phyloP scores from a whole-genome alignment of 257 asterid genomes.

The Fraxinus excelsior region DNA sequence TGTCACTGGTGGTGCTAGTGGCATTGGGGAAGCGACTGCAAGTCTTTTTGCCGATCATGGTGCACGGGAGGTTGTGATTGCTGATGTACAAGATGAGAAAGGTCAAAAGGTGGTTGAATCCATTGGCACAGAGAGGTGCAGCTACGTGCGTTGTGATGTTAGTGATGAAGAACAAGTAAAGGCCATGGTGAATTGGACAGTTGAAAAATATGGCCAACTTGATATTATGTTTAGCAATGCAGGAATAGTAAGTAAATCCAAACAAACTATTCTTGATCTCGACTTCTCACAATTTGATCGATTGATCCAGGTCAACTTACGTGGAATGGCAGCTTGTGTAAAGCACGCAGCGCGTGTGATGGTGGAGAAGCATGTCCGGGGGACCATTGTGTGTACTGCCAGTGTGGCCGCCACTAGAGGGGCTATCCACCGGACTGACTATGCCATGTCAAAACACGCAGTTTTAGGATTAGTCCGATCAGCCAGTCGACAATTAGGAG shows the following conservation, averaged over 20 bases:
- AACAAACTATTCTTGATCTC: conserved; percentile 41
- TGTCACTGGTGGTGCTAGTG: conserved; percentile 54
- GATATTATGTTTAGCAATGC: conserved; percentile 58
- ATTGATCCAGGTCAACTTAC: conserved; percentile 30
- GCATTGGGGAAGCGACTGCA: conserved; percentile 48
- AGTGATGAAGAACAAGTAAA: conserved; percentile 51
- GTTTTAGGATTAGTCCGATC: conserved; percentile 32
- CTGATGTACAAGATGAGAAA: conserved; percentile 44
- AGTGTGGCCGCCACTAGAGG: conserved; percentile 29
- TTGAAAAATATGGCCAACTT: conserved; percentile 35
- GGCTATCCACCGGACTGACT: background rate
- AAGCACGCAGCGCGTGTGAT: conserved; percentile 40
- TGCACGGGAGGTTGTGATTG: conserved; percentile 50
- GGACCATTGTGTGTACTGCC: conserved; percentile 42
- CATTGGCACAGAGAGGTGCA: conserved; percentile 37
- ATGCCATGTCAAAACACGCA: conserved; percentile 33
- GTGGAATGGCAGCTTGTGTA: conserved; percentile 38
- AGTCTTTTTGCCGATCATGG: conserved; percentile 45
- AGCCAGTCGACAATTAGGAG: conserved; percentile 27
- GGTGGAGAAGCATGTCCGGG: conserved; percentile 23
- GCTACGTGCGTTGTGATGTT: conserved; percentile 47
- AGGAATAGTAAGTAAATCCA: conserved; percentile 20
- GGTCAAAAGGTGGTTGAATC: conserved; percentile 46
- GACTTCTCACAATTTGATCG: conserved; percentile 32
- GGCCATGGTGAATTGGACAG: conserved; percentile 38